Base-by-base conservation (phyloP, 2,329 filamentous ascomycete species). In the Fusarium sp. region DNA sequence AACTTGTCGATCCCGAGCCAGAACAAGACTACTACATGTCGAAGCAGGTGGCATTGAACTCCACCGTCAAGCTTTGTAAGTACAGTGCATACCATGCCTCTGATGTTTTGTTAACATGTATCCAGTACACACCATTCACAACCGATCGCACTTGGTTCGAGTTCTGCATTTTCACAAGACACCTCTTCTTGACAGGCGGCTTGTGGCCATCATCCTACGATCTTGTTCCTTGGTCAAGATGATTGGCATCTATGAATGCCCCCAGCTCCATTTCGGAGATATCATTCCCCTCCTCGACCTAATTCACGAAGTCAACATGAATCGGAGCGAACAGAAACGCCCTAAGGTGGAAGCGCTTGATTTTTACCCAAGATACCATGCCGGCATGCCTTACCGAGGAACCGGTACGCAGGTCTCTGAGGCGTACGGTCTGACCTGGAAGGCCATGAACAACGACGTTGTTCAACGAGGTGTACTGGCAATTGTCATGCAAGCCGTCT, bases 221-320 rank as follows among this genome's bases (percentile, higher is more conserved):
- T 72, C 72, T 2, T 78, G 76, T 34, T 78, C 76, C 0, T 55
- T 76, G 2, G 64, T 81, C 10, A 72, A 66, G 6, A 78, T 76
- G 72, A 2, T 81, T 15, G 79, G 80, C 3, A 68, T 81, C 3
- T 81, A 81, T 54, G 73, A 79, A 49, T 81, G 80, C 26, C 78
- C 78, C 0, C 58, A 81, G 2, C 66, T 81, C 6, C 77, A 81
- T 28, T 72, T 80, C n/a, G 80, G 78, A 11, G 80, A 81, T 22
- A 55, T 79, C 0, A 51, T 79, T 2, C 72, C 67, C 13, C 54
- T 81, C 0, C 66, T 81, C 2, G 79, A 81, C 51, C 59, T 81
- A 4, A 79, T 81, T 20, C 54, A 76, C 33, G 78, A 81, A 43
- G 66, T 81, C 43, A 81, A 81, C 43, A 8, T 36, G 14, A 42